phyloP scores from a whole-genome alignment of 768 basidiomycete genomes.

The Cystofilobasidium macerans region DNA sequence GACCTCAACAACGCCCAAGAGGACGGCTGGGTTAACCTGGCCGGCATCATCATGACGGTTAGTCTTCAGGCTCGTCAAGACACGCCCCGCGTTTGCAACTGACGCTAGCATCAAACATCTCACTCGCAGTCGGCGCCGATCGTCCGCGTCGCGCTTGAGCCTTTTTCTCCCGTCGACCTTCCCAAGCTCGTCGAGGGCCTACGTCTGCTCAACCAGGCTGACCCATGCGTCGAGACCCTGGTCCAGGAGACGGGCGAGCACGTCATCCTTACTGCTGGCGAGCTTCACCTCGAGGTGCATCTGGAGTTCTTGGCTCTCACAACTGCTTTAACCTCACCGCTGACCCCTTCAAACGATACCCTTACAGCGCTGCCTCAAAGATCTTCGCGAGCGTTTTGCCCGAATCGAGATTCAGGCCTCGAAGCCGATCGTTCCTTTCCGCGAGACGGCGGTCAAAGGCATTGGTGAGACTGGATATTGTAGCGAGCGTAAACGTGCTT shows the following conservation, averaged over 20 bases:
- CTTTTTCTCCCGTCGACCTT: slow-evolving; percentile 52
- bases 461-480: too few relatives aligned
- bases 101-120: background rate
- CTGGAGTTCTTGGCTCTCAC: background rate
- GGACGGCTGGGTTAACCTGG: slow-evolving; percentile 32
- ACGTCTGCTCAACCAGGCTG: slow-evolving; percentile 79
- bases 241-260: slow-evolving; percentile 96
- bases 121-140: slow-evolving; percentile 63
- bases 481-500: too few relatives aligned
- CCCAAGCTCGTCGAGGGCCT: slow-evolving; percentile 76
- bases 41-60: slow-evolving; percentile 53
- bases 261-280: slow-evolving; percentile 90
- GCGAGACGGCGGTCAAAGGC: slow-evolving; percentile 80
- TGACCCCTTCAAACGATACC: background rate
- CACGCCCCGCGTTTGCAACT: background rate
- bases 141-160: slow-evolving; percentile 88
- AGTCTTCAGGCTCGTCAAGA: background rate
- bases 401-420: slow-evolving; percentile 85
- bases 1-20: slow-evolving; percentile 23
- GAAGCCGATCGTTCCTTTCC: slow-evolving; percentile 91
- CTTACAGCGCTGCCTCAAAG: slow-evolving; percentile 78
- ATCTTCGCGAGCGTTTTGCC: slow-evolving; percentile 90
- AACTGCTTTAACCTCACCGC: background rate
- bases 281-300: slow-evolving; percentile 81
- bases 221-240: slow-evolving; percentile 94